Base-by-base conservation (phyloP, 371 early-diverging fungal species). In the Mortierella sp. region DNA sequence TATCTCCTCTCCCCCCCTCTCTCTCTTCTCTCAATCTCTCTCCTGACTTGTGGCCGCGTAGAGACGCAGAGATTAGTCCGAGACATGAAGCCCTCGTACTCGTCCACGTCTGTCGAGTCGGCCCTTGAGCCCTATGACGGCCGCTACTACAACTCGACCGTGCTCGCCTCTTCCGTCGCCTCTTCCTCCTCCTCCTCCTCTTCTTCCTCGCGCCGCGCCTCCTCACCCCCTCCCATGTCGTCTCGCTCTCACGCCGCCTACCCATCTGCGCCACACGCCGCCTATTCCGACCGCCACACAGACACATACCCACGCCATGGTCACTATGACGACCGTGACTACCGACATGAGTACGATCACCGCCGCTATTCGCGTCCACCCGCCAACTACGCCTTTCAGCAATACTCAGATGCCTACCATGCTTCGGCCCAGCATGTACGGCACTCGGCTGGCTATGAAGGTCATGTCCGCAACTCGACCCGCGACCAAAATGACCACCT, bases 401-500 rank as follows among this genome's bases (percentile, higher is more conserved):
- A 62, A 19, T 72, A 66, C 46, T 9, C 64, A 37, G 37, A 37
- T 5, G 37, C 37, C 37, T 37, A 37, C 0, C 63, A 68, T 19
- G 14, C 53, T 2, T 63, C 73, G 15, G n/a, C 68, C 26, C 66
- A 59, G 9, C 30, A 61, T 58, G 70, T 66, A 15, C 64, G 70
- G 44, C 75, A 75, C 64, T 70, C 75, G 12, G 75, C 69, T 28
- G 75, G 75, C n/a, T 75, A 75, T 21, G 68, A 71, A 45, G 71
- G 71, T 18, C 66, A 64, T n/a, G 61, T 76, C 23, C 76, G 76
- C 30, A 70, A 70, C 45, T 67, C 76, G 7, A 71, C 48, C 57
- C 51, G 76, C n/a, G 76, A 76, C 57, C 64, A 76, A 23, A 71
- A 76, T 57, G 76, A 76, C 28, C 71, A 76, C 51, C 52, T 76